Conservation (phyloP, 176 grass and related monocot species). For the Tillandsia leiboldiana region DNA sequence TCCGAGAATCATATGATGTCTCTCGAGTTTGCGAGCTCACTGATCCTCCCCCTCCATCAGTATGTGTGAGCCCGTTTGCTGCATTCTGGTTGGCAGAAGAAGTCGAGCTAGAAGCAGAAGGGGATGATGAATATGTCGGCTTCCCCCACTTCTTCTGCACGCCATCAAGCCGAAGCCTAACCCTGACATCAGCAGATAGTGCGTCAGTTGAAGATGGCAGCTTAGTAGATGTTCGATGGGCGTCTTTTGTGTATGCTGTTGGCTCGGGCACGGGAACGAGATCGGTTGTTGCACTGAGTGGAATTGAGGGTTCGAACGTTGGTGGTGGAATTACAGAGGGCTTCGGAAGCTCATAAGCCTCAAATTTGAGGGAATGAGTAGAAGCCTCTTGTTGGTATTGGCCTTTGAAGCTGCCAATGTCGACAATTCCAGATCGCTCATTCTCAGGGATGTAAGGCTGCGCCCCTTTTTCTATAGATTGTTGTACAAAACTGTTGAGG, state of each 20-base stretch:
- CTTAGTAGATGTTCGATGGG: constrained; percentile 36
- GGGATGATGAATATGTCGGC: constrained; percentile 70
- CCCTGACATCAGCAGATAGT: constrained; percentile 53
- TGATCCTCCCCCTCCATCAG: constrained; percentile 32
- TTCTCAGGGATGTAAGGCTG: constrained; percentile 76
- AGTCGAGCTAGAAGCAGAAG: constrained; percentile 55
- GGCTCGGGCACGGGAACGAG: constrained; percentile 65
- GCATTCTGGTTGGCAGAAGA: constrained; percentile 38
- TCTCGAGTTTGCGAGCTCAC: constrained; percentile 39
- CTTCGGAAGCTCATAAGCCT: constrained; percentile 97
- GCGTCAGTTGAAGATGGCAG: constrained; percentile 31
- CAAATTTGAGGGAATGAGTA: constrained; percentile 76
- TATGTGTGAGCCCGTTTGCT: constrained; percentile 44
- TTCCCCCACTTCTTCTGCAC: constrained; percentile 97
- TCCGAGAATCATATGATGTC: constrained; percentile 46
- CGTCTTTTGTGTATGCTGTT: constrained; percentile 52
- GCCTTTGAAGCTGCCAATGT: constrained; percentile 41
- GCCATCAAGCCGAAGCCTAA: constrained; percentile 77
- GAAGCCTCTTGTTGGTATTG: constrained; percentile 74
- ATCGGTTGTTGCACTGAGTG: constrained; percentile 32
- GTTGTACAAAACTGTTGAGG: constrained; percentile 61
- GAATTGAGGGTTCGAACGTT: constrained; percentile 30
- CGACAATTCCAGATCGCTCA: constrained; percentile 51
- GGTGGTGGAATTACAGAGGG: constrained; percentile 23
- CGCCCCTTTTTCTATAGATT: constrained; percentile 86